Evolutionary conservation across 1,284 basidiomycete genomes (phyloP).

Genomic region (Tausonia pullulans): DNA sequence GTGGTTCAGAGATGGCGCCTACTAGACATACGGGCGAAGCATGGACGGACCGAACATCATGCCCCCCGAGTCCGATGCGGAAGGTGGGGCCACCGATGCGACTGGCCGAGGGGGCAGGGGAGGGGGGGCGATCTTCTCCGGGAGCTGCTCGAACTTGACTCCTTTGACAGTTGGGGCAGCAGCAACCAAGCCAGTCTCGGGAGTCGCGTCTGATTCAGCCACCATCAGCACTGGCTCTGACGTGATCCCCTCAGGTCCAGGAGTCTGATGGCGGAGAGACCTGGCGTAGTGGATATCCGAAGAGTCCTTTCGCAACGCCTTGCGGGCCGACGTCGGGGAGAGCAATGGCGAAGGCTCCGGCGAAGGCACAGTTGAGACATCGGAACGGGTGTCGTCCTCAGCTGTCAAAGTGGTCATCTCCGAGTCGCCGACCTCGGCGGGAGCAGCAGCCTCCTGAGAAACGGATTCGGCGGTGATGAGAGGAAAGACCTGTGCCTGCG

Average conservation of each 20-base stretch:
- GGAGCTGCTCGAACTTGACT: no score
- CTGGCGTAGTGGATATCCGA: no score
- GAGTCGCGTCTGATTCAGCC: no score
- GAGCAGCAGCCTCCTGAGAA: background rate
- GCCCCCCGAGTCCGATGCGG: background rate
- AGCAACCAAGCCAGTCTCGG: no score
- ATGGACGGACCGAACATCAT: conserved; percentile 73
- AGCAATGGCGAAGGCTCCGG: background rate
- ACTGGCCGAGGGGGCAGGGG: conserved; percentile 10
- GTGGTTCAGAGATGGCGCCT: conserved; percentile 21
- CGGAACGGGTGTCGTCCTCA: background rate
- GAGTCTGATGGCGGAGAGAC: no score
- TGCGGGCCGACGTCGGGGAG: background rate
- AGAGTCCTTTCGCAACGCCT: conserved; percentile 8
- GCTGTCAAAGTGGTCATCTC: no score
- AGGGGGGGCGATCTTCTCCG: background rate
- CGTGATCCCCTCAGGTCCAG: no score
- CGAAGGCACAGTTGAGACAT: background rate
- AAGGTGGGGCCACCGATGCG: background rate
- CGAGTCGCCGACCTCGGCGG: no score
- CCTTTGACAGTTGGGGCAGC: no score
- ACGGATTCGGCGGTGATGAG: background rate
- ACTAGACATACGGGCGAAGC: conserved; percentile 56
- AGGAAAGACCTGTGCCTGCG: background rate
- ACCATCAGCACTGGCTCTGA: no score